phyloP scores from a whole-genome alignment of 2,329 filamentous ascomycete genomes.

The Colletotrichum sp. region DNA sequence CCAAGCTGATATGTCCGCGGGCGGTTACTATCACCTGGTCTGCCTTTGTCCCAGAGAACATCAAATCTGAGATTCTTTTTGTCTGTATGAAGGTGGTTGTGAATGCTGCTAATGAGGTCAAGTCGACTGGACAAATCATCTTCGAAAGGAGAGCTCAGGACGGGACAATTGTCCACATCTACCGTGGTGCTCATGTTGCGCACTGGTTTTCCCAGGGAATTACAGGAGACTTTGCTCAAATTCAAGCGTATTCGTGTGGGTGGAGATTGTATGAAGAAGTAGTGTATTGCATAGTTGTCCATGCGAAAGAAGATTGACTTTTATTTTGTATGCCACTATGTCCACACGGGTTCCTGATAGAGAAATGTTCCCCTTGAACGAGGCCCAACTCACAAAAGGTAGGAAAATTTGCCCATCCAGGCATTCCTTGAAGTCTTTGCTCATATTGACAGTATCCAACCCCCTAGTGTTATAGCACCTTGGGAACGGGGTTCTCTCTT shows the following conservation, averaged over 20 bases:
- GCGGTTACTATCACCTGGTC: not conserved
- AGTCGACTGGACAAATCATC: not conserved
- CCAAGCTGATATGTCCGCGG: not conserved
- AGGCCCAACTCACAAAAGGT: too few species aligned
- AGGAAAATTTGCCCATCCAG: too few species aligned
- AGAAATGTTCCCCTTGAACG: too few species aligned
- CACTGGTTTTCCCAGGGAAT: not conserved
- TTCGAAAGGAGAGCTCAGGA: not conserved
- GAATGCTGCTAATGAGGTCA: not conserved
- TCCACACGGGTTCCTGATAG: too few species aligned
- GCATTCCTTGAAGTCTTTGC: too few species aligned
- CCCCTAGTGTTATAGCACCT: too few species aligned
- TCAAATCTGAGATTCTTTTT: not conserved
- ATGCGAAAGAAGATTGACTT: too few species aligned
- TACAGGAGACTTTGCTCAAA: not conserved
- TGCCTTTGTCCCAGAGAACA: not conserved
- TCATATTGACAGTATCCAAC: too few species aligned
- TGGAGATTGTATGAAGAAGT: too few species aligned
- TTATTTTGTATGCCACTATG: too few species aligned
- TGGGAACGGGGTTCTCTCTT: too few species aligned
- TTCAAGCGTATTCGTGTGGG: not conserved
- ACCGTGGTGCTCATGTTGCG: not conserved
- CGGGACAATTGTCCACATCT: not conserved
- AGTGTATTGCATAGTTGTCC: not conserved
- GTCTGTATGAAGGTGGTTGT: not conserved